These are phyloP conservation scores for Schizochytrium sp. DNA, from an alignment of 108 stramenopile species.

Conservation along the genomic window DNA sequence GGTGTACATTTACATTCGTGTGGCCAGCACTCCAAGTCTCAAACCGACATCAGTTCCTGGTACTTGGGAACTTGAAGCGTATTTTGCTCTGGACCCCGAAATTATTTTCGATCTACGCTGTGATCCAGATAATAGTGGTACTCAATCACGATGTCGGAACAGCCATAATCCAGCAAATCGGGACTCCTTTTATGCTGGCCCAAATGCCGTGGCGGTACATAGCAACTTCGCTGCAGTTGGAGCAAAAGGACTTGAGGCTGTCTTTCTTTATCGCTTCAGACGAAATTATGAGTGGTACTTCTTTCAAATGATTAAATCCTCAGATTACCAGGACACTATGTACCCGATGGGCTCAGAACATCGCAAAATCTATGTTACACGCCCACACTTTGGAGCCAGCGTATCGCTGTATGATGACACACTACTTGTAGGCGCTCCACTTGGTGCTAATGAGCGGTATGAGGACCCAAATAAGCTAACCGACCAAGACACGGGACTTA, in stretches of 20 bases:
- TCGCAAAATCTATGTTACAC: slow-evolving; percentile 64
- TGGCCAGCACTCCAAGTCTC: background rate
- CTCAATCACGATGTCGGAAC: background rate
- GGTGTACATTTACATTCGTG: slow-evolving; percentile 18
- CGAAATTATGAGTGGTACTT: slow-evolving; percentile 31
- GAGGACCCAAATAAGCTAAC: background rate
- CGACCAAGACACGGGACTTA: background rate
- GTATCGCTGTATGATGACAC: slow-evolving; percentile 72
- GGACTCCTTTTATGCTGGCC: slow-evolving; percentile 39
- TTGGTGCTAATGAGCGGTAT: slow-evolving; percentile 63
- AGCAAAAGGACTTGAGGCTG: slow-evolving; percentile 73
- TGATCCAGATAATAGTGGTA: background rate
- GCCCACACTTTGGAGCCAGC: slow-evolving; percentile 79
- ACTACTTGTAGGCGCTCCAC: slow-evolving; percentile 74
- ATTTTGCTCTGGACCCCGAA: background rate
- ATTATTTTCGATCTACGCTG: slow-evolving; percentile 7
- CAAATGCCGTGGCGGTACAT: slow-evolving; percentile 67
- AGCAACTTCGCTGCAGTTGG: slow-evolving; percentile 76
- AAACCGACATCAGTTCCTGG: slow-evolving; percentile 12
- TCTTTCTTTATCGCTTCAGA: slow-evolving; percentile 66
- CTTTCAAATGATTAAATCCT: slow-evolving; percentile 26
- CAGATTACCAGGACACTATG: slow-evolving; percentile 81
- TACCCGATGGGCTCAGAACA: slow-evolving; percentile 65
- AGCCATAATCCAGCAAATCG: background rate
- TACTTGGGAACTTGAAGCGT: slow-evolving; percentile 20